A percentile compares a stretch with the other conserved stretches of the same genome.
phyloP scores from a whole-genome alignment of 306 rosid genomes.

The Quercus aquifolioides region DNA sequence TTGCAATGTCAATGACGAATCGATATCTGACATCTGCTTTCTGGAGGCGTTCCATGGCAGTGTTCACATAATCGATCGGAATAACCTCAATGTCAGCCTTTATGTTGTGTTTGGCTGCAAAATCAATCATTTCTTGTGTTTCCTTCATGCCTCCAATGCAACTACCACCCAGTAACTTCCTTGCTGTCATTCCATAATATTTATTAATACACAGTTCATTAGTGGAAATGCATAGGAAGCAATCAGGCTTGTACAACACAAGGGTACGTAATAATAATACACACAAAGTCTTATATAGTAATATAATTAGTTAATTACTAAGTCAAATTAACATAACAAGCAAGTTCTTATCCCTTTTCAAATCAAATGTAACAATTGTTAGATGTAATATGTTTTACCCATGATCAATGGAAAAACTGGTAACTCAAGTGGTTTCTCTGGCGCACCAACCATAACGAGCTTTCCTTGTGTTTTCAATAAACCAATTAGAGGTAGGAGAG shows the following conservation, averaged over 20 bases:
- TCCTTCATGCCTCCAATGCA: constrained; percentile 52
- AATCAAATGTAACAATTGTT: background rate
- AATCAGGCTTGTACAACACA: too few relatives aligned
- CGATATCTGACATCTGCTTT: constrained; percentile 32
- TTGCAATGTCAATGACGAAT: constrained; percentile 48
- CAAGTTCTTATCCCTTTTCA: too few relatives aligned
- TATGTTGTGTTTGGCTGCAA: constrained; percentile 24
- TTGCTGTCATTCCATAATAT: constrained; percentile 16
- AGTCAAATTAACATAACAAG: too few relatives aligned
- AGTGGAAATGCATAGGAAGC: background rate
- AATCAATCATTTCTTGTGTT: constrained; percentile 46
- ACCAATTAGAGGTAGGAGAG: constrained; percentile 24
- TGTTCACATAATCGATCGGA: constrained; percentile 30
- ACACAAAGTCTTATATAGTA: too few relatives aligned
- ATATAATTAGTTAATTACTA: too few relatives aligned
- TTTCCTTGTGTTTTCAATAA: constrained; percentile 34
- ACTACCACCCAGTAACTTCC: constrained; percentile 44
- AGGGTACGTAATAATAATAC: background rate
- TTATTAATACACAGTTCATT: background rate
- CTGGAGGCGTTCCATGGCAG: constrained; percentile 28
- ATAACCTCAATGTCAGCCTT: constrained; percentile 30
- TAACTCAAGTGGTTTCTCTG: constrained; percentile 29
- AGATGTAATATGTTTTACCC: constrained; percentile 8
- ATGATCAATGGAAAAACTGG: constrained; percentile 9
- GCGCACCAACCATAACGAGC: constrained; percentile 34